These are phyloP conservation scores for Stagonosporopsis rhizophila DNA, from an alignment of 2,329 filamentous ascomycete species.

Conservation along the genomic window DNA sequence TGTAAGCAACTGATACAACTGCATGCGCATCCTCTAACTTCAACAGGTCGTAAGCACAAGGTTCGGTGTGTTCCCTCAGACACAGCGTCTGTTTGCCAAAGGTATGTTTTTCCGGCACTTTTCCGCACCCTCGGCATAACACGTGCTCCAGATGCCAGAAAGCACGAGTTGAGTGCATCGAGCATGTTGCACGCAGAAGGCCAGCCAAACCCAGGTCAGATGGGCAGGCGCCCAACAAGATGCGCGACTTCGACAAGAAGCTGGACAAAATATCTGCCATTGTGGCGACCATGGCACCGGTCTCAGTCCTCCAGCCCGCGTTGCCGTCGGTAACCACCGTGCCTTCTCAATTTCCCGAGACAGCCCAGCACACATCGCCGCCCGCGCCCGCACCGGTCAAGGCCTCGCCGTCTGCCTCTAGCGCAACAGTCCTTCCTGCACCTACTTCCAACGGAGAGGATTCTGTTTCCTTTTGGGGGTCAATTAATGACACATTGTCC, in stretches of 20 bases:
- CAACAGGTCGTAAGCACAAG: conserved; percentile 42
- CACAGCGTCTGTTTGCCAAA: conserved; percentile 41
- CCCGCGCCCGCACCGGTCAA: conserved; percentile 22
- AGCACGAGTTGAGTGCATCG: conserved; percentile 46
- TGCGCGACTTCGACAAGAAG: conserved; percentile 46
- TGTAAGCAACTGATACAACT: conserved; percentile 22
- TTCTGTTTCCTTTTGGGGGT: conserved; percentile 43
- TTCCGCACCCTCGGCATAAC: conserved; percentile 33
- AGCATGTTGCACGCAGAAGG: conserved; percentile 47
- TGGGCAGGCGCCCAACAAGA: conserved; percentile 32
- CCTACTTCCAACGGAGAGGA: conserved; percentile 36
- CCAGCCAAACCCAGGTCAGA: conserved; percentile 43
- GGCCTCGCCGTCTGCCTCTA: conserved; percentile 24
- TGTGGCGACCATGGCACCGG: conserved; percentile 37
- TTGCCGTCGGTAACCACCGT: conserved; percentile 32
- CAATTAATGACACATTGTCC: conserved; percentile 42
- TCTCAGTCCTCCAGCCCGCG: conserved; percentile 25
- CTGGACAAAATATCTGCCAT: conserved; percentile 45
- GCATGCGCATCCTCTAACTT: conserved; percentile 8
- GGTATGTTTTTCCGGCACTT: conserved; percentile 33
- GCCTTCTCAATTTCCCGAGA: conserved; percentile 33
- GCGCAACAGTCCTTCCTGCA: conserved; percentile 32
- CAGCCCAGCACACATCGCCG: conserved; percentile 28
- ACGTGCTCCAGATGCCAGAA: conserved; percentile 47
- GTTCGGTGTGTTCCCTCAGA: conserved; percentile 47